Evolutionary conservation across 441 rosid species (phyloP).

Genomic region (Bruguiera hainesii): DNA sequence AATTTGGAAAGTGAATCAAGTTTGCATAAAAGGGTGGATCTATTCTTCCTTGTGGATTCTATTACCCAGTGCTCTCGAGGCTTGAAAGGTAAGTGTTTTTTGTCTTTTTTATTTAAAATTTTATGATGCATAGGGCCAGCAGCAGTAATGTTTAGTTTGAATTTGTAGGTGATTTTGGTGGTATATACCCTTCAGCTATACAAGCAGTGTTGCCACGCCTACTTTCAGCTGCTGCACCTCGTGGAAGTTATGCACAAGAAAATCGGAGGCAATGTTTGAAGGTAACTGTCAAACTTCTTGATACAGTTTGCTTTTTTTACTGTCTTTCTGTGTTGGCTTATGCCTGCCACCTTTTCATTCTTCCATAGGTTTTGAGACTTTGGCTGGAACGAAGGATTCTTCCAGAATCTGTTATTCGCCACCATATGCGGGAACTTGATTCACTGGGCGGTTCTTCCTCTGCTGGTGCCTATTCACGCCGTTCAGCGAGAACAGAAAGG

Average conservation of each 20-base stretch:
- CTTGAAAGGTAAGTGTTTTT: conserved; percentile 50
- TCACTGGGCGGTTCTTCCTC: conserved; percentile 50
- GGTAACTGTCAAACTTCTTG: conserved; percentile 38
- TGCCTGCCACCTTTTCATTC: conserved; percentile 14
- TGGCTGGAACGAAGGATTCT: conserved; percentile 93
- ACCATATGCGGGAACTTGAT: conserved; percentile 87
- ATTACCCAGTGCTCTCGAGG: conserved; percentile 86
- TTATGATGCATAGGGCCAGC: background rate
- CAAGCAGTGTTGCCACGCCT: conserved; percentile 69
- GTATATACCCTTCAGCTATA: conserved; percentile 69
- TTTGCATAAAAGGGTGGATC: conserved; percentile 78
- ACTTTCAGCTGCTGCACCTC: conserved; percentile 79
- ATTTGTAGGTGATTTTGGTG: conserved; percentile 73
- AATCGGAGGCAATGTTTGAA: conserved; percentile 85
- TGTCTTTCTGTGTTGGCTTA: conserved; percentile 8
- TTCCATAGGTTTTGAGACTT: conserved; percentile 77
- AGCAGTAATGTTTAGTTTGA: conserved; percentile 19
- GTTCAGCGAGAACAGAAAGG: conserved; percentile 96
- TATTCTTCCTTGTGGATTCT: conserved; percentile 97
- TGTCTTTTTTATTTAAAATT: conserved; percentile 1
- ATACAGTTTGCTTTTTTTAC: conserved; percentile 4
- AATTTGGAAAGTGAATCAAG: conserved; percentile 79
- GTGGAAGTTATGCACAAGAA: conserved; percentile 75
- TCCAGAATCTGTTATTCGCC: conserved; percentile 74
- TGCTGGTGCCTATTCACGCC: conserved; percentile 76